Base-by-base conservation (phyloP, 306 rosid genomes). In the Fagus crenata region DNA sequence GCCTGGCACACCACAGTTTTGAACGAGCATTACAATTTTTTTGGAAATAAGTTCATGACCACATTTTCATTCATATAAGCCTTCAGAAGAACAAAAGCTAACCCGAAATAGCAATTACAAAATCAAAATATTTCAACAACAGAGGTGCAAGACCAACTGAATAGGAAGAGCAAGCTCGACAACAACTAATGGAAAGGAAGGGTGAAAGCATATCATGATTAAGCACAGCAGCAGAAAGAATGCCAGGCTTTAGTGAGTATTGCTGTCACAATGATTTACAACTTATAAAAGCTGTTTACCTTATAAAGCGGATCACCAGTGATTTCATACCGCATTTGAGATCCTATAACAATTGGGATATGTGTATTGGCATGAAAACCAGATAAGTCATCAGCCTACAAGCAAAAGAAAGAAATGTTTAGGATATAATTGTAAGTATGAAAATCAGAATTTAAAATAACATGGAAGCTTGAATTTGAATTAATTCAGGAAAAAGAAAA, bases 281-380 rank as follows among this genome's bases (percentile, higher is more conserved):
- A 63, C 15, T 37, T 18, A 56, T 71, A 69, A 39, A 72, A 81
- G 14, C 28, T 81, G 64, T 18, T 81, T 84, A 93, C 98, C 96
- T 85, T 90, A 80, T 91, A 87, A 78, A 91, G 87, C 14, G 93
- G 96, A 81, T 93, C 98, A 5, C 98, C 98, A 0, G 91, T 86
- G 82, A 87, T 60, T 87, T 93, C 98, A 74, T 91, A 91, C 46
- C 98, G 97, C 90, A 70, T 68, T 88, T 93, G 98, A 85, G 96
- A 35, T 81, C 98, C 98, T 77, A 93, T 55, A 68, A 93, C 93
- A 73, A 93, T 2, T 71, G 98, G 98, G 36, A 93, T 87, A 84
- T 93, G 98, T 9, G 98, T 91, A 84, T 93, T 93, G 67, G 91
- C 74, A 73, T 93, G 98, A 79, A 87, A 79, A 74, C 85, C 84